Evolutionary conservation across 306 rosid genomes (phyloP).

Genomic region (Fragaria ananassa): DNA sequence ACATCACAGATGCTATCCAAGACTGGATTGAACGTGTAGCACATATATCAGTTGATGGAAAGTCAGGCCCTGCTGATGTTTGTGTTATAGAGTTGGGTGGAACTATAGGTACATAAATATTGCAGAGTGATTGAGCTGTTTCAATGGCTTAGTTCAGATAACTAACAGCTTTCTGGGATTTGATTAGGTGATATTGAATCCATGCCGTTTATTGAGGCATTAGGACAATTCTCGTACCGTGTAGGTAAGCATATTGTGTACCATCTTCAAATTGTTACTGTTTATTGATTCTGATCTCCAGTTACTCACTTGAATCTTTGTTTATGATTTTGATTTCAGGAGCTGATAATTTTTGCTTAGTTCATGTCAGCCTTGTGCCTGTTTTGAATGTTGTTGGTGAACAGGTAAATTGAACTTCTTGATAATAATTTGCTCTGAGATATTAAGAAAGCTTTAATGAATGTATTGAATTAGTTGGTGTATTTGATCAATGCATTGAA

Average conservation of each 20-base stretch:
- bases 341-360: constrained; percentile 42
- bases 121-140: neutral
- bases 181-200: constrained; percentile 48
- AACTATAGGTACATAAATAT: constrained; percentile 38
- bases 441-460: neutral
- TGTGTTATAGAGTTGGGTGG: constrained; percentile 56
- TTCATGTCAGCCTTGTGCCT: constrained; percentile 56
- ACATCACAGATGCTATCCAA: constrained; percentile 51
- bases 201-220: constrained; percentile 54
- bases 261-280: neutral
- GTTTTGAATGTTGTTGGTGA: constrained; percentile 52
- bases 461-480: neutral
- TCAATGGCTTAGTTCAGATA: constrained; percentile 2
- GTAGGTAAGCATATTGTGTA: constrained; percentile 35
- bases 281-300: neutral
- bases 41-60: constrained; percentile 39
- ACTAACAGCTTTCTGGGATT: constrained; percentile 22
- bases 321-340: constrained; percentile 27
- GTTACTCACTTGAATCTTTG: neutral
- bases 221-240: constrained; percentile 50
- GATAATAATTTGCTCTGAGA: neutral
- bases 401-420: constrained; percentile 28
- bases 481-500: constrained; percentile 18
- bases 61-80: constrained; percentile 47
- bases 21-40: constrained; percentile 54